These are phyloP conservation scores for Sicyos edulis DNA, from an alignment of 306 rosid species.

Conservation along the genomic window DNA sequence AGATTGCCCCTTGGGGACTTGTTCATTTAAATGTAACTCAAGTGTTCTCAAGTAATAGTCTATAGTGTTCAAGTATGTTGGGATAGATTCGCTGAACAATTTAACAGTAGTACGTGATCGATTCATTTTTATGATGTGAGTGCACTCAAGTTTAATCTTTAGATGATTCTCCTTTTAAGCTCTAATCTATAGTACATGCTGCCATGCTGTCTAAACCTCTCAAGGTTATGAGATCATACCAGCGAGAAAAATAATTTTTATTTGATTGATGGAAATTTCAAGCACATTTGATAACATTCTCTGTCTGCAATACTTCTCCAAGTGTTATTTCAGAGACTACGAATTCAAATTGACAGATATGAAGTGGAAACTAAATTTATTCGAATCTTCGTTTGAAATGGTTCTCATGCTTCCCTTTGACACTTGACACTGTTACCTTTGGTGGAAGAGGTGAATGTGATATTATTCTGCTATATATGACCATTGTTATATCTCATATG, in stretches of 20 bases:
- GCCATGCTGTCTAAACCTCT: neutral
- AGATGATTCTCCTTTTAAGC: neutral
- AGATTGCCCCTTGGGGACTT: too few species aligned
- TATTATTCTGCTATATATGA: neutral
- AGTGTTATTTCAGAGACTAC: neutral
- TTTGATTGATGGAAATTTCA: too few species aligned
- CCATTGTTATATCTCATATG: neutral
- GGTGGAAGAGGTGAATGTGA: neutral
- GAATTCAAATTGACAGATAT: neutral
- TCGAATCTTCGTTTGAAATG: slow-evolving; percentile 1
- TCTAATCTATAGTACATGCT: neutral
- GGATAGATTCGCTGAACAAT: neutral
- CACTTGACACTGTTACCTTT: neutral
- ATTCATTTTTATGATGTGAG: neutral
- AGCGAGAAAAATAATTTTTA: too few species aligned
- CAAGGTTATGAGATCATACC: too few species aligned
- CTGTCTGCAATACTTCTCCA: neutral
- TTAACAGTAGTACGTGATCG: neutral
- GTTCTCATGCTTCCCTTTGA: neutral
- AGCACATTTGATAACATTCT: too few species aligned
- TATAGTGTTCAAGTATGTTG: neutral
- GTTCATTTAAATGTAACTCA: neutral
- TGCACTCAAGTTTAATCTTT: neutral
- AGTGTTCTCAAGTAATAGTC: neutral
- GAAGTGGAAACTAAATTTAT: too few species aligned